Base-by-base conservation (phyloP, 2,329 filamentous ascomycete genomes). In the Colletotrichum sp. region DNA sequence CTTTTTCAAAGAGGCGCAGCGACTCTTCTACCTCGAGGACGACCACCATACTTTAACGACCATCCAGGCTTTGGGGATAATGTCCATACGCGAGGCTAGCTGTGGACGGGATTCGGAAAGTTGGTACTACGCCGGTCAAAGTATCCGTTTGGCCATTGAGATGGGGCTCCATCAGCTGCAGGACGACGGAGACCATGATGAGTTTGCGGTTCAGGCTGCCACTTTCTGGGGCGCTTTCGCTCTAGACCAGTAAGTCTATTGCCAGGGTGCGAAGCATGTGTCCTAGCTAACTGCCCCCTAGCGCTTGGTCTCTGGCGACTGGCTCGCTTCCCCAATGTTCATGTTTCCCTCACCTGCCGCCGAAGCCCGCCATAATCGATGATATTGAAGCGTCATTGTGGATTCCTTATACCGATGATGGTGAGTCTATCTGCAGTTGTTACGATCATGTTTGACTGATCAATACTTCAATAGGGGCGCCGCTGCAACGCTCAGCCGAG, bases 51-150 rank as follows among this genome's bases (percentile, higher is more conserved):
- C 83, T 8, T 84, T 95, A 34, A 94, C 93, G 4, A 95, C 93
- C 6, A 92, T 95, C 60, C 94, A 96, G 84, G 94, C 94, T 2
- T 85, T 96, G 21, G 93, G 93, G 7, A 90, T 96, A 79, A 94
- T 96, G 93, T 93, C 93, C 7, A 92, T 95, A 78, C 87, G 94
- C 57, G 93, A 96, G 84, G 93, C 92, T 5, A 95, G 93, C 80
- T 93, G 92, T 78, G 93, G 93, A 1, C 89, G 93, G 39, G 93
- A 95, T 80, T 94, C 92, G 34, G 92, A 93, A 78, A 94, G 93
- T 67, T 95, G 93, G 88, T 93, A 91, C 74, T 93, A 94, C 78
- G 91, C 92, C 4, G 93, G 94, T 2, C 92, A 95, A 81, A 95
- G 93, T 80, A 91, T 95, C 74, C 90, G 93, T 6, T 89, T 95